Evolutionary conservation across 1,139 yeast species (phyloP), one percentile per base, ranked within the genome.

Genomic region (Yamadazyma atmosphaerica): DNA sequence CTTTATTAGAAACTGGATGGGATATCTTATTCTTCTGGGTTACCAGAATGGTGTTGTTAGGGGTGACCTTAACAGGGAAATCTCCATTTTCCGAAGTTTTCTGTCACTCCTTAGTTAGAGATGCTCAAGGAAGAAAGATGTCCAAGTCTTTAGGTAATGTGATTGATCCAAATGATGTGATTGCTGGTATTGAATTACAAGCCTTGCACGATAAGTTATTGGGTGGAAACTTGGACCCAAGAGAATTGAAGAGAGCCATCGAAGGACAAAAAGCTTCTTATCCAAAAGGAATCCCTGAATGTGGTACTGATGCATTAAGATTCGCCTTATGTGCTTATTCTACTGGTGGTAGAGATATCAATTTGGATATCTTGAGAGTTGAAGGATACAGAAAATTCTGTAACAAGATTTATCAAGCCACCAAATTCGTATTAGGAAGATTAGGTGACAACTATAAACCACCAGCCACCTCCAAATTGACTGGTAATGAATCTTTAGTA

Each of bases 311-410:
- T 67, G 98, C 98, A 32, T 74, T 92, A 70, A 83, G 98, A 73
- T 92, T 92, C 63, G 98, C 98, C 18, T 79, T 92, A 51, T 92
- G 98, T 79, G 97, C 98, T 40, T 92, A 92, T 74, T 85, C 96
- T 37, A 90, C 98, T 41, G 98, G 98, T 71, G 98, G 97, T 55
- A 84, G 98, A 70, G 98, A 92, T 60, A 92, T 92, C 65, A 92
- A 92, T 70, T 79, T 92, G 63, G 98, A 92, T 62, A 89, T 92
- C 56, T 74, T 89, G 64, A 86, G 98, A 72, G 96, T 92, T 52
- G 98, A 94, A 64, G 98, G 98, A 58, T 92, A 92, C 83, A 81
- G 98, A 72, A 92, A 92, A 77, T 92, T 92, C 86, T 90, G 98
- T 77, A 92, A 92, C 81, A 92, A 92, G 81, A 92, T 92, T 56